Evolutionary conservation across 768 basidiomycete genomes (phyloP), one percentile per base, ranked within the genome.

Genomic region (Xanthoconium purpureum): DNA sequence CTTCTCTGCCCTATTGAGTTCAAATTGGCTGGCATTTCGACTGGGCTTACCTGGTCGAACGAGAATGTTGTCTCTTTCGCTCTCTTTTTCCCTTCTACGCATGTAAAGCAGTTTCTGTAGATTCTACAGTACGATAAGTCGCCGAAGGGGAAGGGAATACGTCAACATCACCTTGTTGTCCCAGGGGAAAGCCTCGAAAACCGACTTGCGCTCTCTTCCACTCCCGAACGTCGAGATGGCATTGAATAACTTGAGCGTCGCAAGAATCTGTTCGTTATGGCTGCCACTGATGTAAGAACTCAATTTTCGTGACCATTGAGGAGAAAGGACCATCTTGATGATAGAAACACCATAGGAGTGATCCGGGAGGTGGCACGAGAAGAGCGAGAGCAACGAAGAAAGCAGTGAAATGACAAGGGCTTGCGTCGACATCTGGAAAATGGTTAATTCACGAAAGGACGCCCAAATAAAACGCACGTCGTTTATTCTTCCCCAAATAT

Each of bases 141-240:
- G 52, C 58, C 29, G 14, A 46, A 48, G 12, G 18, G 28, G 0
- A 17, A 18, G 30, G 3, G 40, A 10, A 55, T 12, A 30, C 12
- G 20, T 35, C 12, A 8, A 1, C 71, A 2, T 50, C 47, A 85
- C 91, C 78, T 91, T 92, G 32, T 79, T 77, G 55, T 89, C 89
- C 91, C 91, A 93, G 7, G 83, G 80, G 70, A 93, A 90, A 0
- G 76, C 76, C 52, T 91, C 90, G 29, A 86, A 69, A 2, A 89
- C 75, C 0, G 75, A 64, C 58, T 81, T 86, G 49, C 81, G 78
- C 58, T 91, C 88, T 24, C 78, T 72, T 17, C 89, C 88, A 24
- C 87, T 80, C 2, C 79, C 85, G 65, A 87, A 91, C 0, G 69
- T 66, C 3, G 87, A 84, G 62, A 91, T 77, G 0, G 74, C 71